Percentiles rank a stretch among this genome's conserved stretches.
phyloP scores from a whole-genome alignment of 169 alveolate species.

The Miamiensis avidus region DNA sequence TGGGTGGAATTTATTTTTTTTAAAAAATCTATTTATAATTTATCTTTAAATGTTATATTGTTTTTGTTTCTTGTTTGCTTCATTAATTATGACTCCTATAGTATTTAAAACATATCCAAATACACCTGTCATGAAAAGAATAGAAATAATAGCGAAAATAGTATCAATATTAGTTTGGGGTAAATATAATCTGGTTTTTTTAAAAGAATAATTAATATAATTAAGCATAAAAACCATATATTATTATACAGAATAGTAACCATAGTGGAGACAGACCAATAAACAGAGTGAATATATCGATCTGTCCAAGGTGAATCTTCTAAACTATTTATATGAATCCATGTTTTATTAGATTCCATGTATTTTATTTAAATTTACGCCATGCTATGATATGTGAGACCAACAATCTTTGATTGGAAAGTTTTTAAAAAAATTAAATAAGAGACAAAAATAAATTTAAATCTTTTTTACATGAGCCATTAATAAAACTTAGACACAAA shows the following conservation, averaged over 20 bases:
- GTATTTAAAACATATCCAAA: neutral
- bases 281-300: neutral
- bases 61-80: neutral
- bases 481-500: neutral
- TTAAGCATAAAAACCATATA: no score
- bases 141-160: neutral
- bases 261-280: neutral
- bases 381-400: neutral
- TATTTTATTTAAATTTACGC: neutral
- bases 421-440: no score
- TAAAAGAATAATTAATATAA: no score
- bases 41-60: neutral
- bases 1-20: neutral
- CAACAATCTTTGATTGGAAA: neutral
- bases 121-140: neutral
- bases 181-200: neutral
- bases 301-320: neutral
- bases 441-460: neutral
- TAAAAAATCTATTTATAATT: neutral
- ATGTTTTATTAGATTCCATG: neutral
- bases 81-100: neutral
- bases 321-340: neutral
- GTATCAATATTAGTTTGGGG: neutral
- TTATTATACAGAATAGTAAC: neutral
- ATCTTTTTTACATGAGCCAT: neutral